Evolutionary conservation across 2,329 filamentous ascomycete species (phyloP), one percentile per base, ranked within the genome.

Genomic region (Cryphonectria parasitica): DNA sequence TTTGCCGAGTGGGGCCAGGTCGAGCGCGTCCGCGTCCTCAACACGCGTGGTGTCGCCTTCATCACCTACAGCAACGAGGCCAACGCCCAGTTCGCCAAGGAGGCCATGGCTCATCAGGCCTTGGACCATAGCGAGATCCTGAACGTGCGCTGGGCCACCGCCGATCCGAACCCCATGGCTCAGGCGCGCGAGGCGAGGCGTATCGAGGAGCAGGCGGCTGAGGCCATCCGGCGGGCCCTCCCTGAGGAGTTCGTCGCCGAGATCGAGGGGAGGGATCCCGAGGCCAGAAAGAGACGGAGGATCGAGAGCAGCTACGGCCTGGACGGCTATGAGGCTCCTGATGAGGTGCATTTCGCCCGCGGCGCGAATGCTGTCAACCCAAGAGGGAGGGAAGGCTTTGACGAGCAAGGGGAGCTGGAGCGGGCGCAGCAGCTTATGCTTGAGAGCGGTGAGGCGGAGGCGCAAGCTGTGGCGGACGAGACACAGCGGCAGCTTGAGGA

Each of bases 1-100:
- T 98, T 98, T 79, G 92, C 94, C 34, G 96, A 99, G 86, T 99
- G 95, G 95, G 96, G 96, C 0, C 92, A 95, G 77, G 85, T 99
- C 65, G 95, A 98, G 79, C 89, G 96, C 61, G 90, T 91, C 63
- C 91, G 96, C 39, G 95, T 98, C 2, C 84, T 99, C 19, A 98
- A 97, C 70, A 91, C 90, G 0, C 85, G 95, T 56, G 97, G 96
- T 68, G 96, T 99, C 28, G 97, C 91, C 0, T 99, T 99, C 79
- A 91, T 99, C 69, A 99, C 97, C 13, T 98, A 98, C 78, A 88
- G 89, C 34, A 97, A 97, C 78, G 93, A 97, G 78, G 91, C 92
- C 58, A 97, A 96, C 76, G 91, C 92, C 2, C 91, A 97, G 78
- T 97, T 97, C 76, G 94, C 94, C 3, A 95, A 95, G 78, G 94